Evolutionary conservation across 139 green algal genomes (phyloP).

Genomic region (Chloropicon primus): DNA sequence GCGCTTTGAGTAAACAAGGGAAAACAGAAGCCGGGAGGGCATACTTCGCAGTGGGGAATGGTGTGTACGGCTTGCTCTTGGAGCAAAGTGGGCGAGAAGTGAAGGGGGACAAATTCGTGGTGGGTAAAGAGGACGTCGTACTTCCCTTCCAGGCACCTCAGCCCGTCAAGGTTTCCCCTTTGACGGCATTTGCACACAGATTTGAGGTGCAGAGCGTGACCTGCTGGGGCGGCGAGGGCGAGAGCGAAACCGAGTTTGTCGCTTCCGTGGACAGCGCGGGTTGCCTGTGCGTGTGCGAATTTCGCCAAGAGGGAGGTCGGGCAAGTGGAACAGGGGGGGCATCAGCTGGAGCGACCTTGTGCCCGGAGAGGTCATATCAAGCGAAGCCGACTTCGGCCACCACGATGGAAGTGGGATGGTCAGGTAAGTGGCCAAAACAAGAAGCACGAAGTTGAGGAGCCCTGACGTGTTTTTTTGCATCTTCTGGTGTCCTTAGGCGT

Average conservation of each 20-base stretch:
- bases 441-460: no score
- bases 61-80: background rate
- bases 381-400: background rate
- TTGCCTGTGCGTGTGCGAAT: background rate
- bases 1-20: no score
- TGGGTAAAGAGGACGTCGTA: background rate
- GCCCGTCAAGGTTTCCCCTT: background rate
- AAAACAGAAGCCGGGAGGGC: background rate
- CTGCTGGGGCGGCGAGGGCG: background rate
- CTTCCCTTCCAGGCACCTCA: background rate
- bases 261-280: background rate
- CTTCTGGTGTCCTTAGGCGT: background rate
- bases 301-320: background rate
- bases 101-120: background rate
- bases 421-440: background rate
- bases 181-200: background rate
- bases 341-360: background rate
- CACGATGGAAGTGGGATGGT: background rate
- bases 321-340: no score
- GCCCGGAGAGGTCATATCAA: background rate
- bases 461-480: background rate
- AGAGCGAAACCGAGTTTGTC: background rate
- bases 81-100: background rate
- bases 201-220: background rate
- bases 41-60: background rate